Evolutionary conservation across 768 basidiomycete genomes (phyloP), one percentile per base, ranked within the genome.

Genomic region (Mycena polygramma): DNA sequence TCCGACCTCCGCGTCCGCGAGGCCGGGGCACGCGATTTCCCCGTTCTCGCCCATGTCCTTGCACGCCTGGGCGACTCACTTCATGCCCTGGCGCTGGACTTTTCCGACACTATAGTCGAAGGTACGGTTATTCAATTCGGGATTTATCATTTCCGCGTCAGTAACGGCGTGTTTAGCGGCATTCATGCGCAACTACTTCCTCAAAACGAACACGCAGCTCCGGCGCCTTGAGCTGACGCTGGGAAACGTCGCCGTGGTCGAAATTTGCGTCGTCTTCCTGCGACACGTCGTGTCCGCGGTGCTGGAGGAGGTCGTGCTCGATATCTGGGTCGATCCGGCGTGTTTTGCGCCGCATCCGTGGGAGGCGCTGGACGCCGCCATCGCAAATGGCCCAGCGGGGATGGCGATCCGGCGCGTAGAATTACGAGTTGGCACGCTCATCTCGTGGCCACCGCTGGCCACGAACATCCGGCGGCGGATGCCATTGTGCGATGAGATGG

Each of bases 311-410:
- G 24, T 63, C 22, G 52, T 63, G 15, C 62, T 63, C 17, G 62
- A 63, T 26, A 43, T 63, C 19, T 63, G 62, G 62, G 52, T 63
- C 39, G 53, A 63, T 10, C 62, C 62, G 7, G 37, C 39, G 41
- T 9, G 24, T 4, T 54, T 63, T 22, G 20, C 22, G 15, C 15
- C 19, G 24, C 52, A 53, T 35, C 39, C 20, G 1, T 63, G 62
- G 62, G 52, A 30, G 26, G 62, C 24, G 17, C 26, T 63, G 48
- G 62, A 63, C 22, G n/a, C 37, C 2, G 19, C n/a, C 10, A 45
- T 63, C n/a, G 26, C 26, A 19, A 41, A 35, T 6, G 51, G 51
- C 1, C 49, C 60, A n/a, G 48, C 36, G 20, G 26, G 24, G 7
- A 35, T 35, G 11, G 24, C 61, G 37, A 17, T 63, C 10, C 14